Evolutionary conservation across 2,329 filamentous ascomycete species (phyloP), one percentile per base, ranked within the genome.

Genomic region (Xylariomycetidae sp.): DNA sequence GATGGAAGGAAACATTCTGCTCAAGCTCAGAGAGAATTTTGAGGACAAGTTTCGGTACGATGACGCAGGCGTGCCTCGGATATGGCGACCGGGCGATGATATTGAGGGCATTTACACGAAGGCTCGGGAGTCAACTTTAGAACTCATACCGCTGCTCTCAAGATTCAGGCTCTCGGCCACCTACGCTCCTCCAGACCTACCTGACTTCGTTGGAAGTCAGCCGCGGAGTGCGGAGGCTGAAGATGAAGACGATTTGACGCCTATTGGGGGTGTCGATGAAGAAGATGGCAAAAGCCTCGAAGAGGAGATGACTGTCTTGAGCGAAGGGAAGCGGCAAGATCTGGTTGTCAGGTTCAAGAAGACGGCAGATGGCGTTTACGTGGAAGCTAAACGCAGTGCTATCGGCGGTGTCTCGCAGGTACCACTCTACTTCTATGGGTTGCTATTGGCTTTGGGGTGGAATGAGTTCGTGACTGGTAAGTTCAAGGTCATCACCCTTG

Each of bases 31-130:
- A 22, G 92, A 98, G 62, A 97, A 96, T 66, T 98, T 98, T 48
- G 92, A 98, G 63, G 92, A 98, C 67, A 96, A 95, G 63, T 98
- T 98, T 75, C 83, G 92, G 44, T 98, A 98, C 53, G 92, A 98
- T 52, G 89, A 96, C 39, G 80, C 81, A 6, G 92, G 92, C 16
- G 92, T 98, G 4, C 92, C 92, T 5, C 77, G 92, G 39, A 95
- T 98, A 61, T 98, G 92, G 92, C 81, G 89, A 16, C 92, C 92
- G 2, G 89, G 83, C 2, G 92, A 98, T 57, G 92, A 98, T 55
- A 98, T 98, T 41, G 92, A 98, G 66, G 89, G 90, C 28, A 70
- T 94, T 26, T 98, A 97, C 62, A 96, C 88, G 22, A 83, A 81
- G 44, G 90, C 92, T 4, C 80, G 90, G 44, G 90, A 97, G 63